phyloP scores from a whole-genome alignment of 495 filamentous ascomycete species.

The Daldinia bambusicola region DNA sequence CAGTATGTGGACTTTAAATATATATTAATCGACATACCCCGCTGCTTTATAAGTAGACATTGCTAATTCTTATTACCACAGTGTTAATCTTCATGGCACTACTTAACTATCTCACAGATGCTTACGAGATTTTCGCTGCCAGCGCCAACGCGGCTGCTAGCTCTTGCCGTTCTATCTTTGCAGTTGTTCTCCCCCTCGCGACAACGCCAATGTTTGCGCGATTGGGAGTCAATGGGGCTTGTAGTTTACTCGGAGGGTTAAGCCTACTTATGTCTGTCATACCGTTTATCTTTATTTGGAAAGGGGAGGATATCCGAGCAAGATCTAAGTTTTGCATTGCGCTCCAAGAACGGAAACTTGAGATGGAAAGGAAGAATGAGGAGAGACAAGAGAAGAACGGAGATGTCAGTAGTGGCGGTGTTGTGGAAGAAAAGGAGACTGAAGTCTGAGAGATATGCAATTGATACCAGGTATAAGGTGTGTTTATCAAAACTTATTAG shows the following conservation, averaged over 20 bases:
- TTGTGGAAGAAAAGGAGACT: conserved; percentile 28
- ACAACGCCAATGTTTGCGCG: conserved; percentile 53
- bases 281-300: conserved; percentile 56
- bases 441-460: conserved; percentile 11
- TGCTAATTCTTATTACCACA: conserved; percentile 14
- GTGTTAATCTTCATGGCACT: conserved; percentile 69
- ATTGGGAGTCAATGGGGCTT: conserved; percentile 52
- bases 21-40: not conserved
- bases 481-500: not conserved
- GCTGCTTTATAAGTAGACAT: not conserved
- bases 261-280: conserved; percentile 53
- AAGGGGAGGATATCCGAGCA: conserved; percentile 52
- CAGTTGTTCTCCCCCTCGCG: conserved; percentile 67
- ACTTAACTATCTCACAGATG: conserved; percentile 79
- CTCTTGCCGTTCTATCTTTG: conserved; percentile 68
- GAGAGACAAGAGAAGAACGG: conserved; percentile 35
- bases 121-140: conserved; percentile 78
- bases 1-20: conserved; percentile 52
- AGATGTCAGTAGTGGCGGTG: conserved; percentile 1
- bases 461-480: not conserved
- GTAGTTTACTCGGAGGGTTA: conserved; percentile 53
- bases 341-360: conserved; percentile 49
- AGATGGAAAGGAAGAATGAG: conserved; percentile 50
- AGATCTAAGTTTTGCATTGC: conserved; percentile 53
- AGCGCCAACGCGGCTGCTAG: conserved; percentile 73